Evolutionary conservation across 331 rosid genomes (phyloP).

Genomic region (Arachis monticola): DNA sequence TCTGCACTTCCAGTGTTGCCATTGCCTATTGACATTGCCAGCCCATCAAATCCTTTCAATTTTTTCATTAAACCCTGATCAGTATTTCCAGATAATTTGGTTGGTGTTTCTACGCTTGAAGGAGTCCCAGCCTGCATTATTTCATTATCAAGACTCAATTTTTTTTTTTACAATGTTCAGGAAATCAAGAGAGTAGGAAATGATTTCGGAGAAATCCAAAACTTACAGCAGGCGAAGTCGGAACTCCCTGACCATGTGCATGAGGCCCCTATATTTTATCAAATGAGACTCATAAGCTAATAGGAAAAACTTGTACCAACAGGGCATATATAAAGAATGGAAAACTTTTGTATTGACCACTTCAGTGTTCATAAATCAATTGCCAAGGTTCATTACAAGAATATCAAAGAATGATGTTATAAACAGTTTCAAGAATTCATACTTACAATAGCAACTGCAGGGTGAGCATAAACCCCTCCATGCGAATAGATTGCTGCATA

Average conservation of each 20-base stretch:
- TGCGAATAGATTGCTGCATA: slow-evolving; percentile 88
- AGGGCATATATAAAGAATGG: not conserved
- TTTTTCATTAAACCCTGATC: slow-evolving; percentile 77
- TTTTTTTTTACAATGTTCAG: slow-evolving; percentile 20
- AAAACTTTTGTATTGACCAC: not conserved
- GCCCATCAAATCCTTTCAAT: slow-evolving; percentile 85
- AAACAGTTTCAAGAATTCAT: slow-evolving; percentile 13
- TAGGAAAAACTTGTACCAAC: slow-evolving; percentile 15
- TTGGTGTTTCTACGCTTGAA: slow-evolving; percentile 68
- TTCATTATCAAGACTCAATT: slow-evolving; percentile 33
- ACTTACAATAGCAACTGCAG: slow-evolving; percentile 81
- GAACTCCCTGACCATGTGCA: slow-evolving; percentile 70
- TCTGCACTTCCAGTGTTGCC: slow-evolving; percentile 64
- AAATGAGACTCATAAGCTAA: slow-evolving; percentile 34
- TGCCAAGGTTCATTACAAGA: slow-evolving; percentile 26
- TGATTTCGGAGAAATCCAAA: slow-evolving; percentile 24
- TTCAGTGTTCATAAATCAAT: slow-evolving; percentile 9
- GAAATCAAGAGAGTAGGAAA: slow-evolving; percentile 6
- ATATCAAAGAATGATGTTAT: slow-evolving; percentile 26
- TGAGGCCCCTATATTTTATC: slow-evolving; percentile 60
- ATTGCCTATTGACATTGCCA: slow-evolving; percentile 90
- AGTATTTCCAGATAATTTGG: slow-evolving; percentile 74
- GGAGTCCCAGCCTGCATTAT: slow-evolving; percentile 62
- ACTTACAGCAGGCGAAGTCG: slow-evolving; percentile 70
- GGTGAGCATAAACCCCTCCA: slow-evolving; percentile 87